Conservation (phyloP, 108 stramenopile species). For the Mediolabrus comicus region DNA sequence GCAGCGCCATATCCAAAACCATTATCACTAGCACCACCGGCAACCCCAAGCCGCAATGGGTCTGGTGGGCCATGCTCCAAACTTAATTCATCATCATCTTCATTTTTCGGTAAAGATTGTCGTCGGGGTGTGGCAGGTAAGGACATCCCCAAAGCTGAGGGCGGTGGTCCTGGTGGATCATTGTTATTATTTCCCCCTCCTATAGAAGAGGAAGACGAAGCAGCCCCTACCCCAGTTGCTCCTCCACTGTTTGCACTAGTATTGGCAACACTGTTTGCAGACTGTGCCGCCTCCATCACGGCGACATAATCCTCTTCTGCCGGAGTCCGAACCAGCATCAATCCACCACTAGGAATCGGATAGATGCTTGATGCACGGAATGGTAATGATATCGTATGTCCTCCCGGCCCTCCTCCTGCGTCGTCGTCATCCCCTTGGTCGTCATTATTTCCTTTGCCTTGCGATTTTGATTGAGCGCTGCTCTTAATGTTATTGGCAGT, state of each 20-base stretch:
- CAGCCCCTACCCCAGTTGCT: background rate
- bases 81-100: background rate
- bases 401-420: conserved; percentile 48
- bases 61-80: background rate
- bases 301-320: conserved; percentile 7
- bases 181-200: background rate
- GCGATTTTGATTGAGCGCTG: background rate
- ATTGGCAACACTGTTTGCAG: background rate
- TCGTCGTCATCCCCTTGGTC: conserved; percentile 4
- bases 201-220: background rate
- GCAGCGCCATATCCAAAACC: background rate
- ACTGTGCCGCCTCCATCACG: background rate
- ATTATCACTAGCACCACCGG: background rate
- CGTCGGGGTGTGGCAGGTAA: conserved; percentile 33
- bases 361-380: conserved; percentile 66
- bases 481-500: background rate
- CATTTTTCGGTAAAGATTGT: conserved; percentile 8
- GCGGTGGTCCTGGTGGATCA: background rate
- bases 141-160: conserved; percentile 1
- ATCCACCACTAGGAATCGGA: conserved; percentile 46
- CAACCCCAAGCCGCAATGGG: background rate
- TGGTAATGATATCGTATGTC: conserved; percentile 63
- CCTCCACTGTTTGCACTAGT: background rate
- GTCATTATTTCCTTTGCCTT: conserved; percentile 18
- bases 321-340: conserved; percentile 29